phyloP scores from a whole-genome alignment of 345 rosid genomes.

The Garcia nutans region DNA sequence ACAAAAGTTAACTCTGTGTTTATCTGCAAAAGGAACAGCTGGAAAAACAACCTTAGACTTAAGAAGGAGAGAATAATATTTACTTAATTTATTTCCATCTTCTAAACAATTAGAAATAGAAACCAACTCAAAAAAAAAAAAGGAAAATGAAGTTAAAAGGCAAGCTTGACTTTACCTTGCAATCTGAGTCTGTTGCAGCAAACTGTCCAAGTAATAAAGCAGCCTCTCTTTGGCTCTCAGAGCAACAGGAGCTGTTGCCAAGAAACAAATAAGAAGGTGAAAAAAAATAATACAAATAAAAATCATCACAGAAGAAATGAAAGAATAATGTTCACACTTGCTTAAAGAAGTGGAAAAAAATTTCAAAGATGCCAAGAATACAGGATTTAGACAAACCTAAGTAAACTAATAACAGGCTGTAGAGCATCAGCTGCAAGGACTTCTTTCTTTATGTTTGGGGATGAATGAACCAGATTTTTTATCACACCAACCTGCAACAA shows the following conservation, averaged over 20 bases:
- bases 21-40: neutral
- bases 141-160: neutral
- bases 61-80: neutral
- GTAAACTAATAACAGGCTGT: constrained; percentile 94
- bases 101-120: neutral
- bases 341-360: too few relatives aligned
- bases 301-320: neutral
- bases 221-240: constrained; percentile 99
- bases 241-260: constrained; percentile 80
- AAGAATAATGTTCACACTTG: neutral
- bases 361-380: too few relatives aligned
- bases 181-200: constrained; percentile 98
- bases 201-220: constrained; percentile 97
- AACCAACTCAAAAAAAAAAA: neutral
- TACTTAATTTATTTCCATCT: neutral
- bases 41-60: neutral
- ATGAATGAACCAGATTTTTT: constrained; percentile 95
- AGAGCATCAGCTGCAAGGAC: constrained; percentile 94
- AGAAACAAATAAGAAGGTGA: constrained; percentile 21
- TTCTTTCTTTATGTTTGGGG: constrained; percentile 89
- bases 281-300: neutral
- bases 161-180: constrained; percentile 60
- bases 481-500: constrained; percentile 76
- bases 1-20: neutral
- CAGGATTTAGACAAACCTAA: constrained; percentile 48